Evolutionary conservation across 495 filamentous ascomycete genomes (phyloP).

Genomic region (Aspergillus saccharolyticus): DNA sequence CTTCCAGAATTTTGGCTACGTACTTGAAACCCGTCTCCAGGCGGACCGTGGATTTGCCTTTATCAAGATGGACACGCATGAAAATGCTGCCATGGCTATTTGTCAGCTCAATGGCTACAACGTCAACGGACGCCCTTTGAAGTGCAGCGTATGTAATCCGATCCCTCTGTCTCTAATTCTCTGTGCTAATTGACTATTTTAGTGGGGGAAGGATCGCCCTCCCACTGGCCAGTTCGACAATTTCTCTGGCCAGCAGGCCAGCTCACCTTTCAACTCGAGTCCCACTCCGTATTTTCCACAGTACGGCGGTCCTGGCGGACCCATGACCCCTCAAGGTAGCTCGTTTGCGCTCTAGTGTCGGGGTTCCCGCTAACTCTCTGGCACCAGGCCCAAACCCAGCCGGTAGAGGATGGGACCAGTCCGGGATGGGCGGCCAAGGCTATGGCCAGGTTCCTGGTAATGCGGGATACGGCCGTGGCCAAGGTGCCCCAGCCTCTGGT

Average conservation of each 20-base stretch:
- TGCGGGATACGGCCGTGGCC: constrained; percentile 78
- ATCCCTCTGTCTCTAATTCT: not conserved
- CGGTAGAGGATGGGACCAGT: constrained; percentile 59
- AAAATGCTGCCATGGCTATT: constrained; percentile 97
- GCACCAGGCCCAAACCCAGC: constrained; percentile 52
- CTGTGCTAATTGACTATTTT: constrained; percentile 24
- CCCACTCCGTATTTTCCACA: constrained; percentile 90
- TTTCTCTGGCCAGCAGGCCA: constrained; percentile 64
- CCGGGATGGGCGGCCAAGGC: constrained; percentile 54
- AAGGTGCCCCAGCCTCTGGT: constrained; percentile 65
- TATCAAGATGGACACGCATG: constrained; percentile 98
- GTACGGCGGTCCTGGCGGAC: constrained; percentile 65
- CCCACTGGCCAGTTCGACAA: constrained; percentile 78
- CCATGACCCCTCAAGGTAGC: constrained; percentile 68
- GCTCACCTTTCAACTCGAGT: constrained; percentile 61
- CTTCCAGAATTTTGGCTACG: constrained; percentile 97
- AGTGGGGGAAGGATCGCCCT: constrained; percentile 99
- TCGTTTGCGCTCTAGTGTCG: constrained; percentile 20
- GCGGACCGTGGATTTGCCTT: constrained; percentile 98
- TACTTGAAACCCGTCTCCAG: constrained; percentile 95
- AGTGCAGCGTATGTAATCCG: constrained; percentile 79
- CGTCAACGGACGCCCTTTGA: constrained; percentile 93
- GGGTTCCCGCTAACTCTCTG: constrained; percentile 24
- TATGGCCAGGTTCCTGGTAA: constrained; percentile 61
- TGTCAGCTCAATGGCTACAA: constrained; percentile 96